These are phyloP conservation scores for Orychophragmus violaceus DNA, from an alignment of 345 rosid genomes.

Conservation along the genomic window DNA sequence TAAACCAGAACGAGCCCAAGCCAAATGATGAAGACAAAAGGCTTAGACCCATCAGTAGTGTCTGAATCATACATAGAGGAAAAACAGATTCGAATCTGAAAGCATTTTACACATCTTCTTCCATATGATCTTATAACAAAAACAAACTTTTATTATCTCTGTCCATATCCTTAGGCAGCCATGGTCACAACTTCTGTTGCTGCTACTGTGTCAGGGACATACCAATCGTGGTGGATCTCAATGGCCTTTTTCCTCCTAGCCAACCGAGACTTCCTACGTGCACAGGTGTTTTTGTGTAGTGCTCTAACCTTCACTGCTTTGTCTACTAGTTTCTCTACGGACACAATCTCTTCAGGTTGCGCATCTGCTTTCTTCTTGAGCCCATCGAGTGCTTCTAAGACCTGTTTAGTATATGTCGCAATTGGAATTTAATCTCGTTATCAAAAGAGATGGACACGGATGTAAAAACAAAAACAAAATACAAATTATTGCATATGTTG, in stretches of 20 bases:
- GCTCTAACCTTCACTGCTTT: conserved; percentile 75
- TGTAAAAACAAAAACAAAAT: not conserved
- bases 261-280: conserved; percentile 73
- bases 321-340: conserved; percentile 75
- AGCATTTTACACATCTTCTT: not conserved
- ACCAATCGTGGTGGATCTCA: conserved; percentile 90
- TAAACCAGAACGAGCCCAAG: conserved; percentile 35
- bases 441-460: not conserved
- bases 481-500: not conserved
- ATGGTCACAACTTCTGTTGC: conserved; percentile 12
- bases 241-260: conserved; percentile 87
- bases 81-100: not conserved
- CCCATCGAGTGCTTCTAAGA: conserved; percentile 63
- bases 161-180: conserved; percentile 24
- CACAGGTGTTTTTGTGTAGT: conserved; percentile 75
- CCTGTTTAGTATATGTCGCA: conserved; percentile 39
- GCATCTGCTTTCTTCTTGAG: conserved; percentile 79
- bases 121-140: not conserved
- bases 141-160: not conserved
- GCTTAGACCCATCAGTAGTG: not conserved
- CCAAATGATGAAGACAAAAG: conserved; percentile 22
- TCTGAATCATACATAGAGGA: conserved; percentile 10
- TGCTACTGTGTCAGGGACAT: conserved; percentile 45
- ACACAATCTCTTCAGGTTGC: conserved; percentile 58
- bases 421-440: not conserved